Evolutionary conservation across 768 basidiomycete genomes (phyloP).

Genomic region (Thelephora ganbajun): DNA sequence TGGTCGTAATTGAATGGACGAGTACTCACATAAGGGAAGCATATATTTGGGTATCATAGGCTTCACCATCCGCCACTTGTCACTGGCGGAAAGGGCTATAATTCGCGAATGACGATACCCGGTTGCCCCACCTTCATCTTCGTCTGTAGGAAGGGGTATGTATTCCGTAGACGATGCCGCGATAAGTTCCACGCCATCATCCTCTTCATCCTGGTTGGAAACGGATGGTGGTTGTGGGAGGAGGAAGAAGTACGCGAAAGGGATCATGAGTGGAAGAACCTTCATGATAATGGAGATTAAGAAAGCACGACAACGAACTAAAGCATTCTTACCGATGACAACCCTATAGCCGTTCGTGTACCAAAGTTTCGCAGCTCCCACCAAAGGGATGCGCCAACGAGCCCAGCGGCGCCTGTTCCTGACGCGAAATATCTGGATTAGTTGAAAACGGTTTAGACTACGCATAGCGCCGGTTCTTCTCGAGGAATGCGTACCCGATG

Average conservation of each 20-base stretch:
- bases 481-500: conserved; percentile 44
- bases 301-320: background rate
- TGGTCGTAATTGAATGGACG: background rate
- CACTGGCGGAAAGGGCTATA: conserved; percentile 41
- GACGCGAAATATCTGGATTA: conserved; percentile 83
- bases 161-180: conserved; percentile 18
- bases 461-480: background rate
- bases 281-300: conserved; percentile 16
- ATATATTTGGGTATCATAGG: conserved; percentile 78
- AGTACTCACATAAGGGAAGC: conserved; percentile 75
- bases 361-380: conserved; percentile 84
- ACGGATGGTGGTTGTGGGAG: conserved; percentile 52
- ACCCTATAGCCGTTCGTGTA: conserved; percentile 66
- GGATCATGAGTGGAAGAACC: conserved; percentile 75
- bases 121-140: conserved; percentile 8
- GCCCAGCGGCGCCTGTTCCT: conserved; percentile 89
- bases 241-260: conserved; percentile 62
- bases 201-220: conserved; percentile 21
- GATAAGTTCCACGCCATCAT: conserved; percentile 21
- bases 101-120: conserved; percentile 15
- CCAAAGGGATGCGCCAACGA: conserved; percentile 89
- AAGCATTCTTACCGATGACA: conserved; percentile 54
- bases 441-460: background rate
- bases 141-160: conserved; percentile 21
- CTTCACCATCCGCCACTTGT: conserved; percentile 72